Evolutionary conservation across 352 stramenopile genomes (phyloP), one percentile per base, ranked within the genome.

Genomic region (Achlya hypogyna): DNA sequence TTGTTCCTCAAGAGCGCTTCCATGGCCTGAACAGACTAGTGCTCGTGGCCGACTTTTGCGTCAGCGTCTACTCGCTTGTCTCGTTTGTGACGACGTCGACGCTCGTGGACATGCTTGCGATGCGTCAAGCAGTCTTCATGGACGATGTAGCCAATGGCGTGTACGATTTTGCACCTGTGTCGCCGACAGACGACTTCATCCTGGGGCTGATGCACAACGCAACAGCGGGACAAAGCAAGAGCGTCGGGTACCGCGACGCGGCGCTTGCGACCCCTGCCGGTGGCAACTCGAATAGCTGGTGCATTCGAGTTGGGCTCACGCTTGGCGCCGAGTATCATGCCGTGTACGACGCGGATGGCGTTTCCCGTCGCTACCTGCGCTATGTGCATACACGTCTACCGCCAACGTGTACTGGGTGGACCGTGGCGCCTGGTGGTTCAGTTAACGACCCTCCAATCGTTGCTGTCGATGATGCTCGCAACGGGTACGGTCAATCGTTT

Each of bases 71-170:
- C 54, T 67, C 53, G 2, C 34, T 71, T 4, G 38, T 31, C 9
- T 67, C 53, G 25, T 71, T 71, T 18, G 28, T 71, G 34, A n/a
- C 65, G 5, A 71, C 65, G 1, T 71, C 65, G n/a, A 62, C 65
- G 25, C 34, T 35, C 20, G 12, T 71, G 10, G 38, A 71, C 3
- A 18, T 35, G 23, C 35, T 68, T n/a, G 54, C 35, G 34, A 43
- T 59, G 2, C 49, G 40, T 14, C 69, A 40, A 35, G 34, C 58
- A 29, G 45, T 65, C 5, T 72, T 72, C 40, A 28, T 72, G 5
- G 60, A 72, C 35, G 62, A 72, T 32, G 18, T 70, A 28, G 32
- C 25, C 31, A 65, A 62, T 23, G 68, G 68, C 23, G 25, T 72
- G 10, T 70, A 72, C 38, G 65, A 53, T 16, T 72, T 72, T 28